phyloP scores from a whole-genome alignment of 495 filamentous ascomycete species.

The Acidiella bohemica region DNA sequence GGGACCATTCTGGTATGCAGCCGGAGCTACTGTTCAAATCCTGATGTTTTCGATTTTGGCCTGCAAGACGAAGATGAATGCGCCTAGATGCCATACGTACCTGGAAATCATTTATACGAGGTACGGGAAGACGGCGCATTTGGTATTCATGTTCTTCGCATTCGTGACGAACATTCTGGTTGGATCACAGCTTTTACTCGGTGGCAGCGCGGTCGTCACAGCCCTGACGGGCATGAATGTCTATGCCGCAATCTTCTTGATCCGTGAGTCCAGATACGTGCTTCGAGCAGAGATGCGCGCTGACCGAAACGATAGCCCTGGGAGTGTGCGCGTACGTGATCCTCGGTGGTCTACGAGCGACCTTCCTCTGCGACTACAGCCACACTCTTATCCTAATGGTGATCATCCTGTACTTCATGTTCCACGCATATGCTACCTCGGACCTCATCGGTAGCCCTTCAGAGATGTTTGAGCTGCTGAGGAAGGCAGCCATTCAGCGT shows the following conservation, averaged over 20 bases:
- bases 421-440: conserved; percentile 21
- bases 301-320: conserved; percentile 5
- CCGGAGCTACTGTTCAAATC: conserved; percentile 27
- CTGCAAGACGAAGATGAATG: conserved; percentile 22
- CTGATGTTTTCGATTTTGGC: conserved; percentile 24
- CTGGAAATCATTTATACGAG: conserved; percentile 22
- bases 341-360: conserved; percentile 23
- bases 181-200: conserved; percentile 21
- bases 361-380: conserved; percentile 24
- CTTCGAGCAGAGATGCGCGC: not conserved
- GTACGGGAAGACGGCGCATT: conserved; percentile 20
- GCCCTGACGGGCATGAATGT: conserved; percentile 24
- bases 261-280: conserved; percentile 2
- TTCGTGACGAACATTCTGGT: conserved; percentile 23
- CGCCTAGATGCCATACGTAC: conserved; percentile 23
- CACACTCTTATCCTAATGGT: conserved; percentile 25
- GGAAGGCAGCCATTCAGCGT: conserved; percentile 16
- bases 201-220: conserved; percentile 24
- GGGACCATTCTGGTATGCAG: conserved; percentile 19
- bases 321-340: conserved; percentile 25
- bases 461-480: conserved; percentile 22
- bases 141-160: conserved; percentile 23
- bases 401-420: conserved; percentile 21
- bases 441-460: conserved; percentile 21
- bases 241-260: conserved; percentile 24